Conservation (phyloP, 257 asterid genomes). For the Solanum chilense region DNA sequence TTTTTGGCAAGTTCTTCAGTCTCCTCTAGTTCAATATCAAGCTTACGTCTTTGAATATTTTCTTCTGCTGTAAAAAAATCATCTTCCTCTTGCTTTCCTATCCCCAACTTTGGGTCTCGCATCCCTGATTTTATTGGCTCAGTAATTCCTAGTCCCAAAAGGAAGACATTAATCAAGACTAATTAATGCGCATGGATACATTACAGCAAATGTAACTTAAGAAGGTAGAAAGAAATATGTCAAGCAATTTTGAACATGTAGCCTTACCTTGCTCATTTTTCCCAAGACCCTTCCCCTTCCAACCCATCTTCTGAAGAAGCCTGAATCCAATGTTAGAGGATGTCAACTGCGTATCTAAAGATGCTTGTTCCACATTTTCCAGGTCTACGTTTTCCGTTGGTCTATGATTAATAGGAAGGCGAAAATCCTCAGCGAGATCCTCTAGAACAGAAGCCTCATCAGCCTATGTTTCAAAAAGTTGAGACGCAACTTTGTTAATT, state of each 20-base stretch:
- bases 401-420: slow-evolving; percentile 75
- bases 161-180: background rate
- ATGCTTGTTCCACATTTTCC: slow-evolving; percentile 92
- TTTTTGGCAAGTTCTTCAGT: slow-evolving; percentile 84
- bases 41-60: slow-evolving; percentile 88
- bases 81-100: slow-evolving; percentile 99
- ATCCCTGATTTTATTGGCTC: slow-evolving; percentile 98
- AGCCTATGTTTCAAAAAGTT: slow-evolving; percentile 23
- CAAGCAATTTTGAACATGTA: background rate
- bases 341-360: slow-evolving; percentile 64
- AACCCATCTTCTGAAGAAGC: slow-evolving; percentile 99
- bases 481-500: background rate
- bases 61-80: slow-evolving; percentile 96
- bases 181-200: background rate
- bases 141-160: slow-evolving; percentile 43
- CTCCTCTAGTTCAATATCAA: slow-evolving; percentile 91
- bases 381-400: slow-evolving; percentile 82
- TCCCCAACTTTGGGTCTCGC: slow-evolving; percentile 80
- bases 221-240: background rate
- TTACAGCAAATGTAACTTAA: background rate
- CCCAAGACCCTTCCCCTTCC: slow-evolving; percentile 99
- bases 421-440: slow-evolving; percentile 90
- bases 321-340: slow-evolving; percentile 82
- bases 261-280: slow-evolving; percentile 85
- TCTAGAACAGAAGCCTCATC: slow-evolving; percentile 68